phyloP scores from a whole-genome alignment of 2,329 filamentous ascomycete species.

The Aspergillus sp. region DNA sequence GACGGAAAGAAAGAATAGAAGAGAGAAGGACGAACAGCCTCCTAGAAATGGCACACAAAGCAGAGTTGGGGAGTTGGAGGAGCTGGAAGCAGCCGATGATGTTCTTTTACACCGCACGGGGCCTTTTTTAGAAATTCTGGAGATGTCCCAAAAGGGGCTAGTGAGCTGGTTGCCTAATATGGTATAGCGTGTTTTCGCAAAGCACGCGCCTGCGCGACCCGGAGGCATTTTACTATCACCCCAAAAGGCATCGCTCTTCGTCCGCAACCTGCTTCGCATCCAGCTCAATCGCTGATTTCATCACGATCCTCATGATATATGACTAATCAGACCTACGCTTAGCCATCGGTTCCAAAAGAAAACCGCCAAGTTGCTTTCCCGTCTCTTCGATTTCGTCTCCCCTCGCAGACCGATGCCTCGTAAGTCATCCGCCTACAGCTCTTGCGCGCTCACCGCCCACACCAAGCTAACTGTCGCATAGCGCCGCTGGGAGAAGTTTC shows the following conservation, averaged over 20 bases:
- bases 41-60: constrained; percentile 9
- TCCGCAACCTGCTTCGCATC: background rate
- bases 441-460: constrained; percentile 7
- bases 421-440: constrained; percentile 25
- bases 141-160: constrained; percentile 32
- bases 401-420: constrained; percentile 37
- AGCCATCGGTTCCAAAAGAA: background rate
- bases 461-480: constrained; percentile 17
- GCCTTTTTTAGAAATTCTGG: constrained; percentile 33
- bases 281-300: background rate
- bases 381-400: constrained; percentile 21
- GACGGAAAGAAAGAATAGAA: constrained; percentile 6
- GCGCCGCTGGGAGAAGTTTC: constrained; percentile 32
- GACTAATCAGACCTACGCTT: background rate
- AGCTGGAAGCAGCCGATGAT: constrained; percentile 5
- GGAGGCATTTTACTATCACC: constrained; percentile 7
- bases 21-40: constrained; percentile 9
- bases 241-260: constrained; percentile 9
- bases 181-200: constrained; percentile 32
- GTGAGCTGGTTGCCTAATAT: constrained; percentile 37
- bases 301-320: background rate
- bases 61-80: constrained; percentile 23
- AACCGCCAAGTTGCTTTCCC: constrained; percentile 31
- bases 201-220: constrained; percentile 29
- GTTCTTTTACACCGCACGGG: constrained; percentile 17